A percentile compares a stretch with the other conserved stretches of the same genome.
These are phyloP conservation scores for Amauroascus verrucosus DNA, from an alignment of 2,329 filamentous ascomycete genomes.

Conservation along the genomic window DNA sequence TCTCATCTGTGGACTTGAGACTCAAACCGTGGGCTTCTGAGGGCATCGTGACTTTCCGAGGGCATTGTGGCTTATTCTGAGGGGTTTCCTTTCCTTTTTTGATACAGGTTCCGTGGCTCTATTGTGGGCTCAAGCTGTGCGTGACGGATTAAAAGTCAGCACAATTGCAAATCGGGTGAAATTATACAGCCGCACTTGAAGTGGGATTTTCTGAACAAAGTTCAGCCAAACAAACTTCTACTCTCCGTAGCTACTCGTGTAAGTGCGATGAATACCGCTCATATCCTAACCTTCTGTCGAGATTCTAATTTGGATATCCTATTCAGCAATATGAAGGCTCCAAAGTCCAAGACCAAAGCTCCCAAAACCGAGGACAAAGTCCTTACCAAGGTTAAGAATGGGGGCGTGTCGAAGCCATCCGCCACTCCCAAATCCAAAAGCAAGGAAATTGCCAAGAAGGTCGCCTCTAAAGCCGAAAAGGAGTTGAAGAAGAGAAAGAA, in stretches of 20 bases:
- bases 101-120: slow-evolving; percentile 8
- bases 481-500: slow-evolving; percentile 13
- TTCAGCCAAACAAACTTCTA: background rate
- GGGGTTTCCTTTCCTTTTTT: slow-evolving; percentile 9
- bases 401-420: slow-evolving; percentile 37
- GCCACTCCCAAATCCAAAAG: slow-evolving; percentile 30
- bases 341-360: slow-evolving; percentile 35
- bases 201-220: background rate
- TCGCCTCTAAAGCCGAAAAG: slow-evolving; percentile 12
- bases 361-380: slow-evolving; percentile 35
- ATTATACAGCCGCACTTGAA: slow-evolving; percentile 4
- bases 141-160: slow-evolving; percentile 1
- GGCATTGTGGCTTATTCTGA: slow-evolving; percentile 15
- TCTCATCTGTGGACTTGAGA: slow-evolving; percentile 37
- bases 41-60: slow-evolving; percentile 16
- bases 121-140: slow-evolving; percentile 20
- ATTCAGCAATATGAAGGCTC: slow-evolving; percentile 29
- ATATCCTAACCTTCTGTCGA: background rate
- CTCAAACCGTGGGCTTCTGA: slow-evolving; percentile 25
- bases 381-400: slow-evolving; percentile 40
- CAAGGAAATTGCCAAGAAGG: slow-evolving; percentile 24
- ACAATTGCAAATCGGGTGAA: slow-evolving; percentile 9
- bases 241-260: background rate
- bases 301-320: slow-evolving; percentile 18
- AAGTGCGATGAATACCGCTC: background rate